Evolutionary conservation across 2,329 filamentous ascomycete species (phyloP), one percentile per base, ranked within the genome.

Genomic region (Tetracladium maxilliforme): DNA sequence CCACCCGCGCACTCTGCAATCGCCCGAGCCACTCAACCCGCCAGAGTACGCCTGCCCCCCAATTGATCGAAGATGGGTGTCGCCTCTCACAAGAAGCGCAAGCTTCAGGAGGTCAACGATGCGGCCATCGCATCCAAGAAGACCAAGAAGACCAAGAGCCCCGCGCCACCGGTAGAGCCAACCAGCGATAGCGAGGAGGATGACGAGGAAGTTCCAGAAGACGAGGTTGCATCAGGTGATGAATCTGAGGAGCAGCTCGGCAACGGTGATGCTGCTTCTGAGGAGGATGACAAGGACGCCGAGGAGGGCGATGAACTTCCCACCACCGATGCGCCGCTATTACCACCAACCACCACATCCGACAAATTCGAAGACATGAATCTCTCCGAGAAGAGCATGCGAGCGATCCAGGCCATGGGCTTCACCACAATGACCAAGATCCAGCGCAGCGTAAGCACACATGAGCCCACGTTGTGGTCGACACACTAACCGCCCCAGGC

Each of bases 361-460:
- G 60, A 75, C 42, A 70, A 72, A 25, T 93, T 94, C 45, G 56
- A 70, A 17, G 78, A 95, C 36, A 61, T 98, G 34, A 80, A 80
- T 27, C 65, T 98, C 8, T 90, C 82, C 2, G 78, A 86, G 14
- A 84, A 81, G 52, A 94, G 84, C 1, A 78, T 86, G 64, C 72
- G 78, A 54, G 86, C 84, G 7, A 84, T 94, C 39, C 56, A 74
- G 30, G 81, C 79, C 35, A 95, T 98, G 87, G 80, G 80, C 10
- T 94, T 95, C 47, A 75, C 79, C 43, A 86, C 66, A 23, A 94
- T 98, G 86, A 95, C 90, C 1, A 81, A 90, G 48, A 94, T 95
- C 38, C 90, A 95, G 52, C 69, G 72, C 40, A 68, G 79, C 45
- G n/a, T n/a, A n/a, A n/a, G n/a, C n/a, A n/a, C n/a, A n/a, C n/a